phyloP scores from a whole-genome alignment of 1,284 basidiomycete species.

The Austroboletus niveus region DNA sequence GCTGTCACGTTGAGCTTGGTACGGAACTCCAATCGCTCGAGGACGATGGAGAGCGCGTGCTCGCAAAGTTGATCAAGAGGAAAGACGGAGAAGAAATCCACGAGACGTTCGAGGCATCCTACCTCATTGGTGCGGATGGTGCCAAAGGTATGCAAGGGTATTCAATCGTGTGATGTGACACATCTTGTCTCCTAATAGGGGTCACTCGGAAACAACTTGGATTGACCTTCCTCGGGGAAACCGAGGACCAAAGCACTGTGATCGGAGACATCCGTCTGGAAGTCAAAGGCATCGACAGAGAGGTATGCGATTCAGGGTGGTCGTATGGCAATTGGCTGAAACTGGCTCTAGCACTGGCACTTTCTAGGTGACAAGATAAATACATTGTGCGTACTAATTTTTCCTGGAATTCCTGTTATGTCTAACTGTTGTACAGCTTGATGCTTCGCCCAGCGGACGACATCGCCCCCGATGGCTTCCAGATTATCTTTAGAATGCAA shows the following conservation, averaged over 20 bases:
- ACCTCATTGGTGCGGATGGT: conserved; percentile 41
- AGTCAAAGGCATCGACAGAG: conserved; percentile 31
- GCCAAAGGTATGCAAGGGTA: conserved; percentile 25
- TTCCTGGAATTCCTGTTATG: too few species aligned
- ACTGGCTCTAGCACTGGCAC: conserved; percentile 31
- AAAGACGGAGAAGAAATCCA: conserved; percentile 11
- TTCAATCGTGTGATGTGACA: background rate
- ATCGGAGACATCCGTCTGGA: conserved; percentile 39
- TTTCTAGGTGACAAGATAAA: too few species aligned
- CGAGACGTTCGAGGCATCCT: conserved; percentile 28
- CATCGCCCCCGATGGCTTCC: conserved; percentile 32
- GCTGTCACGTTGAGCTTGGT: conserved; percentile 31
- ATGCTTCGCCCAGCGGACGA: conserved; percentile 21
- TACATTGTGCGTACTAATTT: too few species aligned
- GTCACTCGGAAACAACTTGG: conserved; percentile 43
- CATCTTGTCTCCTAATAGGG: conserved; percentile 6
- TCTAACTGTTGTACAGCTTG: background rate
- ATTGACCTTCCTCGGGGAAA: conserved; percentile 46
- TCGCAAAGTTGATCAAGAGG: conserved; percentile 24
- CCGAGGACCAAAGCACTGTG: conserved; percentile 26
- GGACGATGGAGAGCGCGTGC: conserved; percentile 28
- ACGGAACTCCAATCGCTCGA: conserved; percentile 33
- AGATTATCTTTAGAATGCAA: conserved; percentile 16
- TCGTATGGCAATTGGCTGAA: background rate
- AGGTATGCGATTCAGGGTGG: conserved; percentile 22